These are phyloP conservation scores for Coemansia sp. DNA, from an alignment of 192 early-diverging fungal species.

Conservation along the genomic window DNA sequence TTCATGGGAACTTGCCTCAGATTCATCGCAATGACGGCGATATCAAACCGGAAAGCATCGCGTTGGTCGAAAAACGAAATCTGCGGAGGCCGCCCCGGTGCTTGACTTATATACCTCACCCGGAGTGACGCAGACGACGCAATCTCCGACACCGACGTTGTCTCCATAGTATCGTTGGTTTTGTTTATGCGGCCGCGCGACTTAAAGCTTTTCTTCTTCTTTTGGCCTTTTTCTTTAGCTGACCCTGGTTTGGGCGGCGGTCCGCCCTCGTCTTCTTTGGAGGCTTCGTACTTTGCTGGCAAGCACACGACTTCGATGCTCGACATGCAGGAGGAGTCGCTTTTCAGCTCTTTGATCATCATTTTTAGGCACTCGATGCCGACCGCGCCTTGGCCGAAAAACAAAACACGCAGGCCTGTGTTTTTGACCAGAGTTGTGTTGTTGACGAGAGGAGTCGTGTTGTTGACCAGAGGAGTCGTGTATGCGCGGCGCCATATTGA, in stretches of 20 bases:
- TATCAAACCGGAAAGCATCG: not conserved
- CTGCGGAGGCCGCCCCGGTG: not conserved
- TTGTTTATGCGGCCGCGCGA: not conserved
- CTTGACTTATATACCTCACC: not conserved
- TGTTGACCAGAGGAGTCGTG: not conserved
- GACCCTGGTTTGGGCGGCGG: too few relatives aligned
- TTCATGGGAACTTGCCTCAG: not conserved
- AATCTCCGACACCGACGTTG: too few relatives aligned
- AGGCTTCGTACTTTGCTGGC: not conserved
- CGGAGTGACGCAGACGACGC: not conserved
- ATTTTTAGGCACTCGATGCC: not conserved
- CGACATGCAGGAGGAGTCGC: not conserved
- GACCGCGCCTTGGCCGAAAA: not conserved
- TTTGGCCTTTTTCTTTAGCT: not conserved
- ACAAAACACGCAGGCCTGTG: not conserved
- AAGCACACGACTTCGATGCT: not conserved
- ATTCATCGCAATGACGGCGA: not conserved
- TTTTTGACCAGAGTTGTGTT: not conserved
- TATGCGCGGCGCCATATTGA: not conserved
- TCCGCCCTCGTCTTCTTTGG: too few relatives aligned
- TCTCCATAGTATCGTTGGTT: not conserved
- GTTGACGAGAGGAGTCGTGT: not conserved
- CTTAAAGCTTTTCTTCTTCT: not conserved
- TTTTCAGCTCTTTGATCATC: not conserved
- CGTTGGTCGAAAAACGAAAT: not conserved